These are phyloP conservation scores for Endocalyx cinctus DNA, from an alignment of 2,329 filamentous ascomycete genomes.

Conservation along the genomic window DNA sequence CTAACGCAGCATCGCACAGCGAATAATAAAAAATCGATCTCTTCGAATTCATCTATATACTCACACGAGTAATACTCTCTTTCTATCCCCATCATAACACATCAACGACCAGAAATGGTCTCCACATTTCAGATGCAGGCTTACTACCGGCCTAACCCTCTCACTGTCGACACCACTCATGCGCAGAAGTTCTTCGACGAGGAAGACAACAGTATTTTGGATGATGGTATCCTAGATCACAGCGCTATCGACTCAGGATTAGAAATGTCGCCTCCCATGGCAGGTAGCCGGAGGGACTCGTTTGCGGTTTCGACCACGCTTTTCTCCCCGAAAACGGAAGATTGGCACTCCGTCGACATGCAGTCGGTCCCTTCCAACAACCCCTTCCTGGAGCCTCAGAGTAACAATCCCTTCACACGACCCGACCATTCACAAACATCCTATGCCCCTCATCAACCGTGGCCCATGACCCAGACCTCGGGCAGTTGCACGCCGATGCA, in stretches of 20 bases:
- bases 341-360: slow-evolving; percentile 63
- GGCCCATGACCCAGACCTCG: slow-evolving; percentile 62
- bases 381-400: slow-evolving; percentile 53
- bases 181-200: slow-evolving; percentile 57
- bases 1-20: no score
- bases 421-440: slow-evolving; percentile 48
- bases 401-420: slow-evolving; percentile 66
- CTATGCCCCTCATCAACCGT: slow-evolving; percentile 41
- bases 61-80: slow-evolving; percentile 6
- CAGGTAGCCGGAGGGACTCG: slow-evolving; percentile 58
- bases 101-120: slow-evolving; percentile 39
- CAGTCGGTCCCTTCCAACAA: slow-evolving; percentile 60
- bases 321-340: slow-evolving; percentile 62
- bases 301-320: slow-evolving; percentile 54
- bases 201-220: slow-evolving; percentile 55
- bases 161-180: slow-evolving; percentile 51
- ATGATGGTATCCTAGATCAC: slow-evolving; percentile 58
- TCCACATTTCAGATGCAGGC: slow-evolving; percentile 47
- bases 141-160: slow-evolving; percentile 45
- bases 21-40: no score
- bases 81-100: slow-evolving; percentile 9
- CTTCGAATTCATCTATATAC: slow-evolving; percentile 9
- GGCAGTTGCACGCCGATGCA: slow-evolving; percentile 72
- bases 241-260: slow-evolving; percentile 56
- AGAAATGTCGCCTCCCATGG: slow-evolving; percentile 60